Conservation (phyloP, 306 rosid genomes). For the Dryas octopetala region DNA sequence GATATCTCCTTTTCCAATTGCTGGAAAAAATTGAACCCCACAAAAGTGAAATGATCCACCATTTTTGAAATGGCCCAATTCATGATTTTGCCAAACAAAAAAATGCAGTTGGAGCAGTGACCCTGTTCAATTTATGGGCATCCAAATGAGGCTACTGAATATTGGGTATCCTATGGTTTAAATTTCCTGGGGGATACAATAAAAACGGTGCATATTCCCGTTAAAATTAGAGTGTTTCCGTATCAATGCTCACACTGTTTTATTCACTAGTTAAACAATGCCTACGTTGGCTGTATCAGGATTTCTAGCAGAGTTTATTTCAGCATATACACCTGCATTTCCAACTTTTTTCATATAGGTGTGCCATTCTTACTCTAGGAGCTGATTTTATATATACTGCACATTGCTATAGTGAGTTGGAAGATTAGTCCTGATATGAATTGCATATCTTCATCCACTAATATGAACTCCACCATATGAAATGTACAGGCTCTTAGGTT, state of each 20-base stretch:
- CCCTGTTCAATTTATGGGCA: no score
- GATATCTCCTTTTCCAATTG: background rate
- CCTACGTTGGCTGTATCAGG: background rate
- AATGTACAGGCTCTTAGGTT: background rate
- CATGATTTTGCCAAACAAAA: background rate
- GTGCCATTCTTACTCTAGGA: slow-evolving; percentile 4
- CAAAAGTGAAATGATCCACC: background rate
- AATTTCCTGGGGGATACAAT: no score
- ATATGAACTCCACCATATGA: background rate
- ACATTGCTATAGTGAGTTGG: background rate
- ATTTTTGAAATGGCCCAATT: background rate
- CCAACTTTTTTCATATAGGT: background rate
- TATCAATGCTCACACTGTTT: background rate
- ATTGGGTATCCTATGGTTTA: no score
- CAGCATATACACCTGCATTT: background rate
- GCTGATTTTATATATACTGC: background rate
- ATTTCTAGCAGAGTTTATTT: background rate
- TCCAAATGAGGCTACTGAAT: no score
- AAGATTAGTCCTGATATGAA: background rate
- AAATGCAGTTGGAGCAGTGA: no score
- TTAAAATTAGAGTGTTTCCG: no score
- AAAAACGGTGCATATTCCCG: no score
- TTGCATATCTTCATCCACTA: no score
- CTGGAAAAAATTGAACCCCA: background rate
- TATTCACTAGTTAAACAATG: background rate